Base-by-base conservation (phyloP, 768 basidiomycete species). In the Leccinellum albellum region DNA sequence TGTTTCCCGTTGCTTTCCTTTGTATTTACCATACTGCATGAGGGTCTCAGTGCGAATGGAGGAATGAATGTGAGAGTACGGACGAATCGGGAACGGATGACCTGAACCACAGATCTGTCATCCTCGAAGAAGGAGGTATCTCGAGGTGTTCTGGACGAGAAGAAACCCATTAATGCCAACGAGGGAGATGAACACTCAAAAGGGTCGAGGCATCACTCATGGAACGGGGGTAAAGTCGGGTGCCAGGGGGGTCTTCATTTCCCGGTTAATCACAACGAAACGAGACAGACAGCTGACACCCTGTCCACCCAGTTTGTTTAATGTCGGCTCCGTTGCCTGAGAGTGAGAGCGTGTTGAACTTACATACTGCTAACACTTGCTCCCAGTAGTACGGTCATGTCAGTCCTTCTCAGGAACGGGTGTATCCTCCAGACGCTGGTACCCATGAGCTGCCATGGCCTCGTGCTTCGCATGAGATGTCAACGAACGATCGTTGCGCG, bases 51-150 rank as follows among this genome's bases (percentile, higher is more conserved):
- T 53, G 50, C 47, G 46, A 28, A 35, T n/a, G 55, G 42, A 53
- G 26, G 23, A 37, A 59, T 53, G 64, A 64, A 62, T 58, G 59
- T 57, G 61, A 61, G 54, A 57, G 68, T 26, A 78, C 82, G 64
- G 61, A 84, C 82, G 63, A 85, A 83, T 70, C 84, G 78, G 64
- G 83, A 84, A 64, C 83, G 81, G 51, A 84, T 82, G 65, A 82
- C 81, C 58, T 79, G 75, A 28, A 82, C 70, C 51, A 85, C 80
- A 29, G 81, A 79, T 70, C 73, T 79, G 64, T 80, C 75, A 42
- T 65, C 62, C 53, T 69, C 61, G 23, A 63, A 52, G 26, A 59
- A 32, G 15, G 14, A 58, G 54, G 68, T 51, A 15, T 64, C 64
- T 40, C 58, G 56, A 17, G 58, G 23, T 31, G 55, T 62, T 21